Base-by-base conservation (phyloP, 1,284 basidiomycete species). In the Marasmius fiardii region DNA sequence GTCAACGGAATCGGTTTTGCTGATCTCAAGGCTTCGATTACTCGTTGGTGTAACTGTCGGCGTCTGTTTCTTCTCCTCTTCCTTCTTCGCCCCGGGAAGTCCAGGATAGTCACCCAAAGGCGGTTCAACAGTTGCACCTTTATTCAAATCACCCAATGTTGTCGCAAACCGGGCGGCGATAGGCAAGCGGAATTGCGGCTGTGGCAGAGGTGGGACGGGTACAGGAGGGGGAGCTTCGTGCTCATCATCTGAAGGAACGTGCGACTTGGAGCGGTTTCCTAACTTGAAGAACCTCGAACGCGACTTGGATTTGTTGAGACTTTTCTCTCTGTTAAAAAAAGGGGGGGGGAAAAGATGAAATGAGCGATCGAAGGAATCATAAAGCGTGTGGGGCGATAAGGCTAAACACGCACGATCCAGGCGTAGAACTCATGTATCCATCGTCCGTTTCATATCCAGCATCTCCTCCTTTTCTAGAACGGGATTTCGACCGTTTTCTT, bases 161-260 rank as follows among this genome's bases (percentile, higher is more conserved):
- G 73, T 79, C 6, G 75, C 75, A 63, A 80, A 85, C 56, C 68
- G 68, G n/a, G 73, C 77, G 3, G 80, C 79, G 56, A 82, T 82
- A 20, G 81, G 82, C 11, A 80, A 71, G 3, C 68, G 62, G 10
- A 77, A 62, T 1, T 66, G 54, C 53, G 68, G 64, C 33, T 65
- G 61, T 2, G 74, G 70, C 18, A 72, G 61, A 18, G 73, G 69
- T 2, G 76, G 74, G 2, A 75, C 64, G 1, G 69, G 65, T n/a
- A 64, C 62, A 1, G 61, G 54, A 10, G 61, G 60, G 4, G 60
- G 37, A 5, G 63, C 57, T 43, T 67, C 65, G 1, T 37, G 24
- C 18, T 55, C 56, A 12, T 58, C 54, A 18, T 56, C 57, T 18
- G 16, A 16, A 34, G 48, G 35, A 12, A 58, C 24, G 35, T 43